A percentile compares a stretch with the other conserved stretches of the same genome.
Conservation (phyloP, 2,329 filamentous ascomycete species). For the Colletotrichum sp. region DNA sequence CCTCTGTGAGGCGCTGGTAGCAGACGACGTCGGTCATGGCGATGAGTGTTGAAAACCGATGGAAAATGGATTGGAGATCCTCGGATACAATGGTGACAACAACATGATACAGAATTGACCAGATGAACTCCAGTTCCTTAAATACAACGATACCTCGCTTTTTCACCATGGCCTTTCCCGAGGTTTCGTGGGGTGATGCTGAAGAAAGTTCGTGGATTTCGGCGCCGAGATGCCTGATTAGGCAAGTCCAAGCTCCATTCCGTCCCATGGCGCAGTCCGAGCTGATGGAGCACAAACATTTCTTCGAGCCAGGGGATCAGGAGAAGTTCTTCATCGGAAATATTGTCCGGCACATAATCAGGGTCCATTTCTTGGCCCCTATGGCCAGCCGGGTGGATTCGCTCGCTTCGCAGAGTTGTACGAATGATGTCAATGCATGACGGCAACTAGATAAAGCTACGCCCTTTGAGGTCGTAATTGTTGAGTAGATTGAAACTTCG, state of each 20-base stretch:
- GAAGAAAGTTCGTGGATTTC: background rate
- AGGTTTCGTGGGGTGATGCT: background rate
- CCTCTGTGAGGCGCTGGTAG: background rate
- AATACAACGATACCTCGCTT: background rate
- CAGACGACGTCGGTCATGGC: background rate
- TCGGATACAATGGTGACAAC: background rate
- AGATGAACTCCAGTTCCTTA: background rate
- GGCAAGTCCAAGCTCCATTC: background rate
- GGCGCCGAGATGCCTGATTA: background rate
- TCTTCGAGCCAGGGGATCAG: background rate
- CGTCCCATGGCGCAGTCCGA: background rate
- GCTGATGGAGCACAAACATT: background rate
- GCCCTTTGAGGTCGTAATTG: too few species aligned
- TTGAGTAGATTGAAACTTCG: too few species aligned
- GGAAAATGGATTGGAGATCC: background rate
- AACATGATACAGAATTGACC: too few species aligned
- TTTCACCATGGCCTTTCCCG: background rate
- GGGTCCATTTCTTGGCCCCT: background rate
- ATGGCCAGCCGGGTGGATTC: rapidly evolving
- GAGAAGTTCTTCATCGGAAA: background rate
- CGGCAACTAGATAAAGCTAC: too few species aligned
- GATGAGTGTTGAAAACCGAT: background rate
- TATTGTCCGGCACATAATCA: background rate
- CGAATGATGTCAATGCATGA: too few species aligned
- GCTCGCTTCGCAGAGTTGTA: too few species aligned